Conservation (phyloP, 2,329 filamentous ascomycete genomes). For the Apiospora koreana region DNA sequence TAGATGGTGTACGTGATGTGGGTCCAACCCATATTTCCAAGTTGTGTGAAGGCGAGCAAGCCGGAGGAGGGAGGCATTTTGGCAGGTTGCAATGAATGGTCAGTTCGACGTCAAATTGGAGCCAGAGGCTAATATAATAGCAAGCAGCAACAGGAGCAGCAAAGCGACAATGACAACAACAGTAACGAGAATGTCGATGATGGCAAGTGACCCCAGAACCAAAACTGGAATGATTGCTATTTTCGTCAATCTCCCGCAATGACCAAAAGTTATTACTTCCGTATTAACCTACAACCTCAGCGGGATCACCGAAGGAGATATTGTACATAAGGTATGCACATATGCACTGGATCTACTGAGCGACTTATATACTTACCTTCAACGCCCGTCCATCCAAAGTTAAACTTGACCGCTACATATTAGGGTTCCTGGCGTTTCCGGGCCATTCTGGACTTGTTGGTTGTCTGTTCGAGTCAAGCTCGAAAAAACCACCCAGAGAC, state of each 20-base stretch:
- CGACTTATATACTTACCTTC: background rate
- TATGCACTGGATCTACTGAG: background rate
- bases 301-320: background rate
- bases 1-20: background rate
- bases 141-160: background rate
- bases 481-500: background rate
- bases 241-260: background rate
- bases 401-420: background rate
- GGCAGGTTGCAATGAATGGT: slow-evolving; percentile 3
- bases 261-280: background rate
- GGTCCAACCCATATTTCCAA: background rate
- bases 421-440: slow-evolving; percentile 2
- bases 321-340: background rate
- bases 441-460: background rate
- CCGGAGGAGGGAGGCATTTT: background rate
- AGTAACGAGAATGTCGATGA: background rate
- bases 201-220: background rate
- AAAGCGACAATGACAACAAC: background rate
- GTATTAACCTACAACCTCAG: background rate
- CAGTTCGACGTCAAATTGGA: background rate
- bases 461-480: background rate
- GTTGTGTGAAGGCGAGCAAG: background rate
- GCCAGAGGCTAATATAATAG: background rate
- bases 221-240: background rate
- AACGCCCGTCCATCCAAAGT: background rate